phyloP scores from a whole-genome alignment of 2,329 filamentous ascomycete species.

The Colletotrichum lentis region DNA sequence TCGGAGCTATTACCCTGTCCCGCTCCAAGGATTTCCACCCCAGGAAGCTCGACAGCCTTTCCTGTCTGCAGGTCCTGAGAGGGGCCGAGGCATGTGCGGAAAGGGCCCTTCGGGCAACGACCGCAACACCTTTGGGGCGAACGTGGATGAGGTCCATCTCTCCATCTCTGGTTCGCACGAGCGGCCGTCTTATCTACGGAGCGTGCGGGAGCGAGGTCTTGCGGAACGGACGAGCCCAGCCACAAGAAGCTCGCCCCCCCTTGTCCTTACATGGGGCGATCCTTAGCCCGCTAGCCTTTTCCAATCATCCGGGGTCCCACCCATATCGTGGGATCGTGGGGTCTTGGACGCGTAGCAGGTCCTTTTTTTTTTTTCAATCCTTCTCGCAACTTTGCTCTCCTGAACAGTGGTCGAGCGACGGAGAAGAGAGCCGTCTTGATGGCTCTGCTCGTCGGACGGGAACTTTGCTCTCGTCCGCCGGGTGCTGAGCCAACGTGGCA shows the following conservation, averaged over 20 bases:
- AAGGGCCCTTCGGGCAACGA: slow-evolving; percentile 12
- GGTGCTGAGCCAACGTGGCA: background rate
- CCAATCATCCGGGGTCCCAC: slow-evolving; percentile 22
- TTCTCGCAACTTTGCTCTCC: too few relatives aligned
- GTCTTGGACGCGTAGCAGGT: slow-evolving; percentile 27
- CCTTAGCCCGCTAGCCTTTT: slow-evolving; percentile 28
- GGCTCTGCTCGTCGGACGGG: background rate
- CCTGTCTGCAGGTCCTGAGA: slow-evolving; percentile 24
- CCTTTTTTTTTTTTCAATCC: background rate
- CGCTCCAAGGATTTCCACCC: slow-evolving; percentile 9
- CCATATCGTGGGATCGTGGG: slow-evolving; percentile 28
- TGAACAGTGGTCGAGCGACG: background rate
- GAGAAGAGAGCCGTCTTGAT: background rate
- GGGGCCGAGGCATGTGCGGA: slow-evolving; percentile 6
- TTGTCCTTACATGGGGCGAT: slow-evolving; percentile 21
- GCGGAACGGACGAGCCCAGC: slow-evolving; percentile 32
- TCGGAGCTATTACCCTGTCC: slow-evolving; percentile 11
- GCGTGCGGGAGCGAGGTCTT: slow-evolving; percentile 15
- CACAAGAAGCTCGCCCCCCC: slow-evolving; percentile 18
- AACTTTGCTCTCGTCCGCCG: background rate
- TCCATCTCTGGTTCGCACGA: slow-evolving; percentile 29
- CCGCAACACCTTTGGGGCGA: background rate
- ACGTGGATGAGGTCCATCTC: slow-evolving; percentile 8
- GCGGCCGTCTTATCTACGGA: slow-evolving; percentile 32
- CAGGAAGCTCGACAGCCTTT: slow-evolving; percentile 9